Conservation (phyloP, 495 filamentous ascomycete species). For the Chlorociboria aeruginascens region DNA sequence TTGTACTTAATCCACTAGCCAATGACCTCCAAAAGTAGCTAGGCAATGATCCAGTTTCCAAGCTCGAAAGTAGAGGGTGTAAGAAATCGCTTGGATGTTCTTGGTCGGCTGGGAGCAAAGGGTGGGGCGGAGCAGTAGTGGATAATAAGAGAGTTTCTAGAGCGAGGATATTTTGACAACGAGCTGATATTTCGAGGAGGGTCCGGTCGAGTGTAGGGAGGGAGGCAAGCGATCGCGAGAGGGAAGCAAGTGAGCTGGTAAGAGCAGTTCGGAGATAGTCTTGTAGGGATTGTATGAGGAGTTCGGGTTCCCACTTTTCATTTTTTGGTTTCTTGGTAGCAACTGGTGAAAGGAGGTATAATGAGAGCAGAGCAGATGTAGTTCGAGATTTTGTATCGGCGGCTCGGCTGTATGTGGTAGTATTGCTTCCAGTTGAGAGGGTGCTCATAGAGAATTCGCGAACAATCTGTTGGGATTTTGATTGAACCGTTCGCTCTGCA, state of each 20-base stretch:
- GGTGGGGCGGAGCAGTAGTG: constrained; percentile 52
- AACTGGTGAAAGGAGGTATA: constrained; percentile 71
- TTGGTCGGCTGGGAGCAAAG: constrained; percentile 34
- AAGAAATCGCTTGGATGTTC: constrained; percentile 45
- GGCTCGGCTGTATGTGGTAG: constrained; percentile 61
- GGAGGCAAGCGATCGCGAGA: constrained; percentile 62
- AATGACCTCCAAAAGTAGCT: constrained; percentile 88
- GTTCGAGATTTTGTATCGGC: constrained; percentile 66
- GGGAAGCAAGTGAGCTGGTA: constrained; percentile 56
- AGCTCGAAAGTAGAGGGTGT: constrained; percentile 55
- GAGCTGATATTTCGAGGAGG: constrained; percentile 65
- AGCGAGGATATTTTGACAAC: constrained; percentile 84
- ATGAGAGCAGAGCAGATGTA: constrained; percentile 59
- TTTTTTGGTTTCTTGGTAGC: constrained; percentile 24
- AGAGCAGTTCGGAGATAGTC: constrained; percentile 65
- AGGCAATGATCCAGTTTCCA: constrained; percentile 79
- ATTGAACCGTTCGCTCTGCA: constrained; percentile 53
- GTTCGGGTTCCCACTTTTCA: constrained; percentile 49
- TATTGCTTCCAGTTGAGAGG: constrained; percentile 19
- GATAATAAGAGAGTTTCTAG: constrained; percentile 66
- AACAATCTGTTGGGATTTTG: constrained; percentile 67
- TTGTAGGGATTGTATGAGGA: constrained; percentile 68
- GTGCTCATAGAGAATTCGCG: constrained; percentile 70
- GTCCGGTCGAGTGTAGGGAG: constrained; percentile 75
- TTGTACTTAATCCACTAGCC: constrained; percentile 60